phyloP scores from a whole-genome alignment of 2,329 filamentous ascomycete genomes.

The Tolypocladium tundrense region DNA sequence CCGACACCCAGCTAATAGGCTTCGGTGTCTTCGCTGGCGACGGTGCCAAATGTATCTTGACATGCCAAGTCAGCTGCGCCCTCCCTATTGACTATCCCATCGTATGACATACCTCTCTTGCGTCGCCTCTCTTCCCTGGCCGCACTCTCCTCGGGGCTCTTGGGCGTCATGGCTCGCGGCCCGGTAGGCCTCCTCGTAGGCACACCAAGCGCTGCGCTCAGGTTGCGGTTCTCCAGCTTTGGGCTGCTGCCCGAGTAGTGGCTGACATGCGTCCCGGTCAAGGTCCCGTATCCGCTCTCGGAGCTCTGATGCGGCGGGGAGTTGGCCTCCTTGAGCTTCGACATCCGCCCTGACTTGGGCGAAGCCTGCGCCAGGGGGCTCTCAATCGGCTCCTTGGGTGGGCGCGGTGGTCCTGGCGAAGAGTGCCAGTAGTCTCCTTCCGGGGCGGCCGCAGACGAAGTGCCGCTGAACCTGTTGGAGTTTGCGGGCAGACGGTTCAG shows the following conservation, averaged over 20 bases:
- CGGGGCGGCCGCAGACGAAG: slow-evolving; percentile 21
- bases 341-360: slow-evolving; percentile 34
- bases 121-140: slow-evolving; percentile 37
- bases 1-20: slow-evolving; percentile 19
- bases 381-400: slow-evolving; percentile 53
- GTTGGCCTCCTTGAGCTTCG: slow-evolving; percentile 42
- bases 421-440: slow-evolving; percentile 34
- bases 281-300: slow-evolving; percentile 43
- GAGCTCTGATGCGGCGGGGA: slow-evolving; percentile 47
- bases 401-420: slow-evolving; percentile 42
- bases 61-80: background rate
- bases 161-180: slow-evolving; percentile 51
- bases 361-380: slow-evolving; percentile 30
- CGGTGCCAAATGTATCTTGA: slow-evolving; percentile 24
- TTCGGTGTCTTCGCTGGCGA: slow-evolving; percentile 23
- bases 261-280: slow-evolving; percentile 34
- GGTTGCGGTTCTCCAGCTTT: slow-evolving; percentile 45
- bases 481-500: slow-evolving; percentile 41
- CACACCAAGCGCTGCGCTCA: slow-evolving; percentile 41
- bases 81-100: background rate
- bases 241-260: slow-evolving; percentile 46
- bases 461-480: slow-evolving; percentile 37
- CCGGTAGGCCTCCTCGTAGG: slow-evolving; percentile 46
- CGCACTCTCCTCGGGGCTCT: slow-evolving; percentile 36
- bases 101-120: slow-evolving; percentile 43